These are phyloP conservation scores for Moricandia arvensis DNA, from an alignment of 345 rosid species.

Conservation along the genomic window DNA sequence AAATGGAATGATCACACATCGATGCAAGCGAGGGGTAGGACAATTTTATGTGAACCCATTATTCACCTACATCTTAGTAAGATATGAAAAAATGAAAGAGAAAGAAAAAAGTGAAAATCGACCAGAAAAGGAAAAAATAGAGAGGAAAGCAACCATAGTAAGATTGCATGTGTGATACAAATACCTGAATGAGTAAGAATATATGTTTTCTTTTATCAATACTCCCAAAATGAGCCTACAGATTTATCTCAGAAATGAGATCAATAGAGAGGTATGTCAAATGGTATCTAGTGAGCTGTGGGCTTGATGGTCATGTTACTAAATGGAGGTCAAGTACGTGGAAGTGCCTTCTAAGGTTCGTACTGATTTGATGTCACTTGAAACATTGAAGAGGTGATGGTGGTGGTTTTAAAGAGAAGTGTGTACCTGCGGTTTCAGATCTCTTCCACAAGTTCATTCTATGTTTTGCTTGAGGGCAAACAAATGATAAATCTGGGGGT, in stretches of 20 bases:
- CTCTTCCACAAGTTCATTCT: no score
- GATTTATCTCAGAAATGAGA: not conserved
- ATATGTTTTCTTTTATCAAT: not conserved
- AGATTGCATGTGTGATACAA: not conserved
- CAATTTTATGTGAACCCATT: not conserved
- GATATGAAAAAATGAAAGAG: no score
- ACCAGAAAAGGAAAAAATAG: not conserved
- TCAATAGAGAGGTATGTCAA: not conserved
- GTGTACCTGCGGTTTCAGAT: no score
- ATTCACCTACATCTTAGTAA: not conserved
- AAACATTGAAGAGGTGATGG: not conserved
- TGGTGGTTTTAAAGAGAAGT: not conserved
- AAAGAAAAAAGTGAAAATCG: not conserved
- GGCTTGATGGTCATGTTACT: not conserved
- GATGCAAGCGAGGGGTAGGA: not conserved
- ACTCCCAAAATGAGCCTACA: not conserved
- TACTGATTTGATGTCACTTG: not conserved
- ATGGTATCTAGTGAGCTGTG: not conserved
- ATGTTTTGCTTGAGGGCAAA: no score
- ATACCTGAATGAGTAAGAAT: not conserved
- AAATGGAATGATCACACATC: not conserved
- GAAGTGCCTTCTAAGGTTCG: not conserved
- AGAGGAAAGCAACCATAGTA: not conserved
- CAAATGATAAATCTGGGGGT: no score
- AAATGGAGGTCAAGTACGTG: not conserved